Evolutionary conservation across 2,329 filamentous ascomycete species (phyloP).

Genomic region (Neofusicoccum kwambonambiense): DNA sequence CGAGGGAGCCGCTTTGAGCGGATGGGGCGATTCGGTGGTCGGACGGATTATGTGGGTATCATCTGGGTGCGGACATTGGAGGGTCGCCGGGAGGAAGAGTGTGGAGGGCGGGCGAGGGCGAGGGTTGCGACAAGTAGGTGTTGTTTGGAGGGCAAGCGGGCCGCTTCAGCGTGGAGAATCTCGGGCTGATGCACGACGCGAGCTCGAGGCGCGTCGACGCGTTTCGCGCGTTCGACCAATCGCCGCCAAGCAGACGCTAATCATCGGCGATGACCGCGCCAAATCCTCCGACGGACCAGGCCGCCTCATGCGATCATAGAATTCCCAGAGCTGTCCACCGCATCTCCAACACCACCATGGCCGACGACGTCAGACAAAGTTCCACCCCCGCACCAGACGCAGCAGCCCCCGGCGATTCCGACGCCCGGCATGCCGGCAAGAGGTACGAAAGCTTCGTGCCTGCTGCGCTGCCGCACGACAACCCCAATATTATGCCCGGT

Average conservation of each 20-base stretch:
- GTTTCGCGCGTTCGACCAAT: constrained; percentile 13
- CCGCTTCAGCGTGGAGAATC: background rate
- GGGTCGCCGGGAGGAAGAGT: background rate
- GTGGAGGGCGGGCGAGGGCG: background rate
- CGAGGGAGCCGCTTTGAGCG: constrained; percentile 6
- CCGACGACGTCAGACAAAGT: constrained; percentile 45
- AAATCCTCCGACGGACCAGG: background rate
- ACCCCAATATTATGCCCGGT: constrained; percentile 56
- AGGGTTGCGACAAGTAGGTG: background rate
- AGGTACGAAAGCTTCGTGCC: constrained; percentile 1
- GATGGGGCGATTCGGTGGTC: background rate
- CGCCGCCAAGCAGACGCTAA: constrained; percentile 13
- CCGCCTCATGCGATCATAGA: constrained; percentile 19
- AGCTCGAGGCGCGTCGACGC: constrained; percentile 13
- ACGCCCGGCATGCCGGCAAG: background rate
- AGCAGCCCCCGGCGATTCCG: background rate
- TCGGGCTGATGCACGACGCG: constrained; percentile 12
- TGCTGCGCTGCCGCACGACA: constrained; percentile 35
- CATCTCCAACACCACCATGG: constrained; percentile 35
- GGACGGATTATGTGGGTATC: constrained; percentile 28
- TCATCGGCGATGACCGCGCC: background rate
- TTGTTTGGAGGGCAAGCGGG: constrained; percentile 1
- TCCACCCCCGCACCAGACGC: background rate
- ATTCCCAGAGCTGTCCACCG: constrained; percentile 20
- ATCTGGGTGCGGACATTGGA: constrained; percentile 23